Evolutionary conservation across 75 land plant species (phyloP), one percentile per base, ranked within the genome.

Genomic region (Chamaecyparis obtusa): DNA sequence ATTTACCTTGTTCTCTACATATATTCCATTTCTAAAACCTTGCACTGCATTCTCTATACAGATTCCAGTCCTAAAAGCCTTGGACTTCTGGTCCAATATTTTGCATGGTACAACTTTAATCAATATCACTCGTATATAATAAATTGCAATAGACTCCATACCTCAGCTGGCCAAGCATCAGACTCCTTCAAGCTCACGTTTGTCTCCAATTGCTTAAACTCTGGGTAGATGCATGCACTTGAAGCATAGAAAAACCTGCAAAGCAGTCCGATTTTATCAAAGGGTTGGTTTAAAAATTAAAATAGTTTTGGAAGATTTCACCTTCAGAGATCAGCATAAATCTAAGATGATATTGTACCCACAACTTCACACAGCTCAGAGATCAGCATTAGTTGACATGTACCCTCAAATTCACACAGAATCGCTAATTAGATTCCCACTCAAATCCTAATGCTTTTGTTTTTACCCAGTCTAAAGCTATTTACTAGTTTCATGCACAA

Each of bases 161-260:
- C 98, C 97, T 95, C 95, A 16, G 98, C 98, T 86, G 97, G 98
- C 98, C 98, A 96, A 11, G 98, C 98, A 90, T 96, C 98, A 48
- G 98, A 93, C 87, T 96, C 98, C 91, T 96, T 96, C 91, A 96
- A 88, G 89, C 97, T 96, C 86, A 95, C 95, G 86, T 96, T 93
- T 2, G 97, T 95, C n/a, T 95, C 98, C 89, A 96, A 87, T 86
- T 96, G 98, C 89, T 95, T 96, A 87, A 95, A 96, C 80, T 96
- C 98, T n/a, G 97, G 98, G 88, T 96, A 96, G 14, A 96, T 95
- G 83, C 97, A 95, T 56, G 97, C 97, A 88, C 97, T 95, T 0
- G 98, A 96, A 21, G 98, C 98, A 89, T 96, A 96, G 76, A 96
- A 96, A 87, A 97, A 94, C 90, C 98, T 96, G 92, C 88, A 88